A percentile compares a stretch with the other conserved stretches of the same genome.
phyloP scores from a whole-genome alignment of 768 basidiomycete species.

The Russula lepida region DNA sequence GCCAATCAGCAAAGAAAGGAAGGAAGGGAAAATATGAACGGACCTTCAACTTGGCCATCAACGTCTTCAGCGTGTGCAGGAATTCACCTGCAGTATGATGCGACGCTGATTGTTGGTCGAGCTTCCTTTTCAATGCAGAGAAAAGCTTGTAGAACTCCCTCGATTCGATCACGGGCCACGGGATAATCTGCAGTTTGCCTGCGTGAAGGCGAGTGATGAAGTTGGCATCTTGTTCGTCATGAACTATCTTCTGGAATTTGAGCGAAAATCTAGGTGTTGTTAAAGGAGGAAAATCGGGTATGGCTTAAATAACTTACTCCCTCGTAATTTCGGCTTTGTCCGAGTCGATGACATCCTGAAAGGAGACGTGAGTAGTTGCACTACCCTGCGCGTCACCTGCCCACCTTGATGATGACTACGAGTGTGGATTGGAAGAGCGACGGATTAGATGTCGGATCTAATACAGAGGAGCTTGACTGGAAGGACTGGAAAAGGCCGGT shows the following conservation, averaged over 20 bases:
- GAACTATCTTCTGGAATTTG: constrained; percentile 55
- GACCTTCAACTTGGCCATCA: constrained; percentile 64
- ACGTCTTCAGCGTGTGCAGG: constrained; percentile 47
- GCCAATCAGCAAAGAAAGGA: background rate
- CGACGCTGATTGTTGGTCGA: constrained; percentile 43
- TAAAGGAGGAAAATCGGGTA: background rate
- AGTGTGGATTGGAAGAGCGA: constrained; percentile 51
- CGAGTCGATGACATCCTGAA: constrained; percentile 54
- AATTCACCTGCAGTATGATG: constrained; percentile 49
- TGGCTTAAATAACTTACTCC: constrained; percentile 38
- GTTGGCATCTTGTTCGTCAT: constrained; percentile 52
- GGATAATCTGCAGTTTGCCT: constrained; percentile 48
- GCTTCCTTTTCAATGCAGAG: constrained; percentile 34
- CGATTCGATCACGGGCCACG: constrained; percentile 62
- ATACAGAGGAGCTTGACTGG: constrained; percentile 47
- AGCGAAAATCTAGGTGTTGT: constrained; percentile 37
- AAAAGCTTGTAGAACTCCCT: constrained; percentile 52
- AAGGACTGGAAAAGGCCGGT: constrained; percentile 55
- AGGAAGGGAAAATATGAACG: background rate
- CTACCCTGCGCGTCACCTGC: background rate
- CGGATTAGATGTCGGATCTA: constrained; percentile 53
- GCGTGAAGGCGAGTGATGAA: constrained; percentile 55
- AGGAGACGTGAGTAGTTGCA: background rate
- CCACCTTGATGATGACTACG: constrained; percentile 60
- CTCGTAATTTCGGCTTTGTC: constrained; percentile 50